Evolutionary conservation across 805 yeast genomes (phyloP).

Genomic region (Saccharomycopsis sp.): DNA sequence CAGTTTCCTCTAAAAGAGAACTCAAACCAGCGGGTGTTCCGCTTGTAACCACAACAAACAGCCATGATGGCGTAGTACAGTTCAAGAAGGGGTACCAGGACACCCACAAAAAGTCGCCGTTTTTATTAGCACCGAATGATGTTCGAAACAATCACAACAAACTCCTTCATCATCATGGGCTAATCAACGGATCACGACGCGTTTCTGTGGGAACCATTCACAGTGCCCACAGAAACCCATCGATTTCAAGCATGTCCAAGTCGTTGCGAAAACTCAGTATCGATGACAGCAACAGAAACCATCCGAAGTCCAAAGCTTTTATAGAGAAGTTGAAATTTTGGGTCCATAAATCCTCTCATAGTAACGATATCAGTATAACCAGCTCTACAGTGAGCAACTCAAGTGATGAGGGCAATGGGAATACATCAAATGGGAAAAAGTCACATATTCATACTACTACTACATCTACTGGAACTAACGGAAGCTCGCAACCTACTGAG

Average conservation of each 20-base stretch:
- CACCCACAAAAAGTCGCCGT: background rate
- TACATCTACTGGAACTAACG: no score
- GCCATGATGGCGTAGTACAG: background rate
- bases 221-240: constrained; percentile 1
- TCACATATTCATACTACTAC: background rate
- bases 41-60: background rate
- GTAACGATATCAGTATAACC: background rate
- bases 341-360: constrained; percentile 11
- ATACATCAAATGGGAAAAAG: background rate
- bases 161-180: background rate
- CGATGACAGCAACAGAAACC: background rate
- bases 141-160: background rate
- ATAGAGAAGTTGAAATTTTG: constrained; percentile 18
- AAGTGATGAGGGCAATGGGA: background rate
- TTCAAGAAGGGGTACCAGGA: background rate
- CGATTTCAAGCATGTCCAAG: background rate
- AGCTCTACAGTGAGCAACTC: background rate
- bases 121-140: background rate
- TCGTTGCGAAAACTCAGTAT: background rate
- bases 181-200: background rate
- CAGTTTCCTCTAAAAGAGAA: background rate
- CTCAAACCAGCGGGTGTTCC: no score
- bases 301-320: constrained; percentile 12
- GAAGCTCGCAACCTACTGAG: no score
- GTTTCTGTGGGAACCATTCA: background rate